These are phyloP conservation scores for Rubroboletus satanas DNA, from an alignment of 768 basidiomycete genomes.

Conservation along the genomic window DNA sequence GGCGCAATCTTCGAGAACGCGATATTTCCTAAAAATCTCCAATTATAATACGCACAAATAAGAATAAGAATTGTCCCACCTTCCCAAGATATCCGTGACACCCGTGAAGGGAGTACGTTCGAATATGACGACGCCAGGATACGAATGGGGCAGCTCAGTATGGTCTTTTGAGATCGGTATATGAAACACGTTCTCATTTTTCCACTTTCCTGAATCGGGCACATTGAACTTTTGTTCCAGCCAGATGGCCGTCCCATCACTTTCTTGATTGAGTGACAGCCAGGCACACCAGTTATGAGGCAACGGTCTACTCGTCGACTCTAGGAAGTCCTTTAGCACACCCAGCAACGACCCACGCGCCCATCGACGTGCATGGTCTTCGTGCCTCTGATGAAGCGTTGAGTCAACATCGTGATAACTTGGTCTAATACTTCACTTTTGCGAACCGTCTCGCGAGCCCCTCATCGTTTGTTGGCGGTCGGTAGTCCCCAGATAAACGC, in stretches of 20 bases:
- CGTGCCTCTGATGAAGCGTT: slow-evolving; percentile 52
- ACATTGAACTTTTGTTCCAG: slow-evolving; percentile 72
- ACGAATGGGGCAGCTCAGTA: slow-evolving; percentile 24
- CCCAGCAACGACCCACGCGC: slow-evolving; percentile 64
- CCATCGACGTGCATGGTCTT: slow-evolving; percentile 72
- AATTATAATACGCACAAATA: background rate
- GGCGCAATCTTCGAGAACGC: slow-evolving; percentile 66
- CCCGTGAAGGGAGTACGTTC: slow-evolving; percentile 67
- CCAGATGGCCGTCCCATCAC: slow-evolving; percentile 78
- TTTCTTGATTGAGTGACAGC: slow-evolving; percentile 72
- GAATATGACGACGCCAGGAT: slow-evolving; percentile 70
- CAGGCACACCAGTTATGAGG: slow-evolving; percentile 56
- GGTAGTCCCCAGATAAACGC: slow-evolving; percentile 42
- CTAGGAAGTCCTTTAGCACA: slow-evolving; percentile 34
- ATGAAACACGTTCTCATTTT: slow-evolving; percentile 54
- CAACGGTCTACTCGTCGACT: slow-evolving; percentile 30
- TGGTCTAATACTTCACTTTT: slow-evolving; percentile 45
- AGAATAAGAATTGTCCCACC: slow-evolving; percentile 36
- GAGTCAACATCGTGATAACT: background rate
- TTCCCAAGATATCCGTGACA: slow-evolving; percentile 62
- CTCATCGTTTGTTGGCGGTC: slow-evolving; percentile 56
- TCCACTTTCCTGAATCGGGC: slow-evolving; percentile 61
- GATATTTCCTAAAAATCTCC: slow-evolving; percentile 52
- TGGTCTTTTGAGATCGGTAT: slow-evolving; percentile 40
- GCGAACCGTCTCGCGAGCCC: slow-evolving; percentile 61